phyloP scores from a whole-genome alignment of 805 yeast genomes.

The Candida boleticola region DNA sequence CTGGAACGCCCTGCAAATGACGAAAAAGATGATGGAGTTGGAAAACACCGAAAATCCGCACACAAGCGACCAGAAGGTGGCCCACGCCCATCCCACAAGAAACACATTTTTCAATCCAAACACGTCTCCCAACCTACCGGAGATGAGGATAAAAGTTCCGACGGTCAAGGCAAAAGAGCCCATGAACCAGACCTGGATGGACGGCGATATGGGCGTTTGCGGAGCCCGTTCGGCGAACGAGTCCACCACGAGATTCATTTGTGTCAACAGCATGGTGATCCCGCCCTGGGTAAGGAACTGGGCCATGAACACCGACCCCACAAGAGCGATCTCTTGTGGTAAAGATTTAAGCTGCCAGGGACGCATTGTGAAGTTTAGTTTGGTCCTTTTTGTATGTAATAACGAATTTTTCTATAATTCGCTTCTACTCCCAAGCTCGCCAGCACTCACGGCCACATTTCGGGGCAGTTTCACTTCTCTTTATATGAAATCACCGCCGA shows the following conservation, averaged over 20 bases:
- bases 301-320: slow-evolving; percentile 25
- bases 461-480: too few species aligned
- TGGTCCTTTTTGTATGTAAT: too few species aligned
- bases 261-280: slow-evolving; percentile 35
- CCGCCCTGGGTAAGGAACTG: slow-evolving; percentile 38
- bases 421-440: too few species aligned
- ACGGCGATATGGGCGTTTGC: slow-evolving; percentile 7
- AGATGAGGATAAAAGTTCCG: slow-evolving; percentile 67
- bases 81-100: slow-evolving; percentile 54
- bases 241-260: slow-evolving; percentile 34
- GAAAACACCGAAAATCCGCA: slow-evolving; percentile 58
- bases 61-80: slow-evolving; percentile 55
- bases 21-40: slow-evolving; percentile 47
- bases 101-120: slow-evolving; percentile 61
- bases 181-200: slow-evolving; percentile 58
- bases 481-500: too few species aligned
- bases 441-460: too few species aligned
- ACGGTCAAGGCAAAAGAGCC: slow-evolving; percentile 70
- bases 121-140: slow-evolving; percentile 72
- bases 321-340: slow-evolving; percentile 23
- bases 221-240: slow-evolving; percentile 16
- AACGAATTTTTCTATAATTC: too few species aligned
- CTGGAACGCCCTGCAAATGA: slow-evolving; percentile 57
- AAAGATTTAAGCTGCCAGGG: background rate
- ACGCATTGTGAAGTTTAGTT: background rate